Base-by-base conservation (phyloP, 176 grass and related monocot species). In the Musa itinerans region DNA sequence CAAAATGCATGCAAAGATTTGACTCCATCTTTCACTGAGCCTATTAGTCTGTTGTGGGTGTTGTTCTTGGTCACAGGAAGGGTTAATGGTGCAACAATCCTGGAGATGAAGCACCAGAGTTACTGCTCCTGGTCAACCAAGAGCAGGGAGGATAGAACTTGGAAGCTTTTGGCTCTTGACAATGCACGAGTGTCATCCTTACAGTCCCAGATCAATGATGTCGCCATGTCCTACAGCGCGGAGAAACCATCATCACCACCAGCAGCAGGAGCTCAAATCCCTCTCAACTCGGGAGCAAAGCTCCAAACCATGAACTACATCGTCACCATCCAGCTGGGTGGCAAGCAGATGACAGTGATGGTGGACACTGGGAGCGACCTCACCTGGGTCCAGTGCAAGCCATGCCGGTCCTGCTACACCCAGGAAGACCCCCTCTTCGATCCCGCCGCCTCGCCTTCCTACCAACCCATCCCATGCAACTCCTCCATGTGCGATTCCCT, bases 301-400 rank as follows among this genome's bases (percentile, higher is more conserved):
- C 82, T 91, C 11, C 77, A 80, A 61, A 91, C 89, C 11, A 74
- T 91, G 7, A 91, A 91, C 85, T 87, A 87, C 73, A 10, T 91
- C 0, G 80, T 86, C 56, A 83, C 89, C 54, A 69, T 91, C 0
- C 80, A 81, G 1, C 57, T 81, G 0, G 85, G 85, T 12, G 77
- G 83, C 77, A 81, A 71, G 34, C 72, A 91, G 73, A 83, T 86
- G 11, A 86, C 86, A 74, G 79, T 91, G 83, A 86, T 87, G 55
- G 78, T 92, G 12, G 92, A 96, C 79, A 96, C 89, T 19, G 92
- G 86, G 4, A 92, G 89, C 80, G 92, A 96, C 74, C 74, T 96
- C 50, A 92, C 86, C 17, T 96, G 92, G 93, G 86, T 92, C 51
- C 89, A 96, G 29, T 96, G 89, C 84, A 34, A 50, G 77, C 92